Evolutionary conservation across 2,329 filamentous ascomycete species (phyloP), one percentile per base, ranked within the genome.

Genomic region (Alternaria triticimaculans): DNA sequence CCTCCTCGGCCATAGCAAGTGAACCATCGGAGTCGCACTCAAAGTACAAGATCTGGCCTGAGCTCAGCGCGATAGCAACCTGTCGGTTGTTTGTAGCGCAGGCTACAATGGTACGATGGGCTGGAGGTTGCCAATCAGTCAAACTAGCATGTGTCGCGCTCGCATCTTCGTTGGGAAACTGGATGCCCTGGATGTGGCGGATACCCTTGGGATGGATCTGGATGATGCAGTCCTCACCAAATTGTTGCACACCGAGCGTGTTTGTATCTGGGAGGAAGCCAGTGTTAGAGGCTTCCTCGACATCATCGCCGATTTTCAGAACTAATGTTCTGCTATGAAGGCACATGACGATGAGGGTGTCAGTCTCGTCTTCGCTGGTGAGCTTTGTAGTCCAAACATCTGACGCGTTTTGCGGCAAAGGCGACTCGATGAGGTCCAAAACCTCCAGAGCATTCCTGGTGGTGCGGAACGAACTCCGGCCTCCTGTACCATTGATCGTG

Each of bases 171-270:
- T 75, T 54, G 2, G 70, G 69, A 33, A 77, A 78, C 14, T 71
- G 66, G 14, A 89, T 87, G 11, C 86, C 92, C 49, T 91, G 88
- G 62, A 99, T 95, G 74, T 97, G 94, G 53, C 94, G 89, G 64
- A 99, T 97, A 59, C 96, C 96, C 76, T 94, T 94, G n/a, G 95
- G 94, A 73, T 99, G 94, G 6, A 99, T 92, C 78, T 99, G 96
- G 18, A 99, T 89, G 44, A 98, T 85, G 25, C 94, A 93, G 77
- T 97, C 93, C 60, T 97, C 94, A 45, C 96, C 96, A 54, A 99
- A 90, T 73, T 97, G 92, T 76, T 97, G 95, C 6, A 97, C 93
- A 7, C 94, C 94, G 15, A 99, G 84, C 0, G 96, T 99, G 2
- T 94, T 90, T 9, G 96, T 94, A 11, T 91, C 91, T 0, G 93